Conservation (phyloP, 768 basidiomycete genomes). For the Dictyophora rubrovolvata region DNA sequence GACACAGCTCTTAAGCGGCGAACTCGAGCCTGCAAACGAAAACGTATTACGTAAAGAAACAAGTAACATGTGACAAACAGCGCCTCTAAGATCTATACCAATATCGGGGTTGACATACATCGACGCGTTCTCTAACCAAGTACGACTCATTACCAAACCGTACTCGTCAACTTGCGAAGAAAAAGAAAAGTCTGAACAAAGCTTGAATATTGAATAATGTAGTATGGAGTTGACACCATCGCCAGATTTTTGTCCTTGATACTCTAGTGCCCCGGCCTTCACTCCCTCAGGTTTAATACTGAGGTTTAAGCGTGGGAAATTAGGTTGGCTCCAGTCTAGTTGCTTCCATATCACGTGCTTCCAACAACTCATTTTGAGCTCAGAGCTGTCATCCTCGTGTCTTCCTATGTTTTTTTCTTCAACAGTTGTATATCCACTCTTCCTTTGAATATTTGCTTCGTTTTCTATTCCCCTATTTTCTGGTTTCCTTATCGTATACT, state of each 20-base stretch:
- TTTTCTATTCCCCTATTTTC: neutral
- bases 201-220: constrained; percentile 3
- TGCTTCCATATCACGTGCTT: neutral
- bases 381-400: neutral
- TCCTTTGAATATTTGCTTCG: neutral
- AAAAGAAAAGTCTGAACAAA: neutral
- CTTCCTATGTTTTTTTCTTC: neutral
- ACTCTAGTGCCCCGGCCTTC: too few relatives aligned
- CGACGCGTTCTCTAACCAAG: too few relatives aligned
- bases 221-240: too few relatives aligned
- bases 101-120: too few relatives aligned
- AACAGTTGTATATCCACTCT: neutral
- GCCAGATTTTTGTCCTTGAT: too few relatives aligned
- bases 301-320: constrained; percentile 10
- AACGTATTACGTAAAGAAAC: too few relatives aligned
- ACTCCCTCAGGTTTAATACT: too few relatives aligned
- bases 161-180: too few relatives aligned
- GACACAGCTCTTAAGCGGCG: neutral
- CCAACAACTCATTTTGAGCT: neutral
- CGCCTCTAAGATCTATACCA: too few relatives aligned
- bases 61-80: too few relatives aligned
- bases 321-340: constrained; percentile 12
- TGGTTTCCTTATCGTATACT: neutral
- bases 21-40: too few relatives aligned
- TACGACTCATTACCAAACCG: too few relatives aligned